Evolutionary conservation across 495 filamentous ascomycete genomes (phyloP), one percentile per base, ranked within the genome.

Genomic region (Penicillium manginii): DNA sequence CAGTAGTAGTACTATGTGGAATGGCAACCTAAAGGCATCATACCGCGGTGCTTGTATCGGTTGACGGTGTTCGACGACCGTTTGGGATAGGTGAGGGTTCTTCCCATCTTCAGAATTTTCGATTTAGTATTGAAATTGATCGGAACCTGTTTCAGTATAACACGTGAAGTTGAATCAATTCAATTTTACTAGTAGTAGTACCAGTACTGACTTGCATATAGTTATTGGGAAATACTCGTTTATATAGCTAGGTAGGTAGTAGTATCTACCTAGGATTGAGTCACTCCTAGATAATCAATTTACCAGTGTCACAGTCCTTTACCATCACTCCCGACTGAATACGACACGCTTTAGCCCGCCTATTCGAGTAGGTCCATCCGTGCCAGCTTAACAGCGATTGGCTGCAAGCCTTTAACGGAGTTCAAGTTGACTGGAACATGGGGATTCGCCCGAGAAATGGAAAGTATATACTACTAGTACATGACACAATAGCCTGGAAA

Each of bases 61-160:
- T 90, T 90, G 50, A 91, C 84, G 26, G 85, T 93, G 74, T 88
- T 92, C 55, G 79, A 80, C 21, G 78, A 64, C 54, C 81, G 78
- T 64, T 84, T 87, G 26, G 90, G 89, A 55, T 92, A 93, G 52
- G 86, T 82, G 26, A 91, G 78, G 12, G 70, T 79, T 48, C 77
- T 67, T 29, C 78, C 78, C 80, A 83, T 83, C 15, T 60, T n/a
- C n/a, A n/a, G n/a, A n/a, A n/a, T n/a, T n/a, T n/a, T n/a, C n/a
- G n/a, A n/a, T n/a, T n/a, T n/a, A n/a, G n/a, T n/a, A n/a, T n/a
- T n/a, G n/a, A n/a, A n/a, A n/a, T n/a, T n/a, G n/a, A n/a, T n/a
- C n/a, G n/a, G n/a, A n/a, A n/a, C n/a, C n/a, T n/a, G n/a, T n/a
- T n/a, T n/a, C n/a, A n/a, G n/a, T n/a, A n/a, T n/a, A n/a, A n/a